Evolutionary conservation across 2,329 filamentous ascomycete species (phyloP).

Genomic region (Fulvia fulva): DNA sequence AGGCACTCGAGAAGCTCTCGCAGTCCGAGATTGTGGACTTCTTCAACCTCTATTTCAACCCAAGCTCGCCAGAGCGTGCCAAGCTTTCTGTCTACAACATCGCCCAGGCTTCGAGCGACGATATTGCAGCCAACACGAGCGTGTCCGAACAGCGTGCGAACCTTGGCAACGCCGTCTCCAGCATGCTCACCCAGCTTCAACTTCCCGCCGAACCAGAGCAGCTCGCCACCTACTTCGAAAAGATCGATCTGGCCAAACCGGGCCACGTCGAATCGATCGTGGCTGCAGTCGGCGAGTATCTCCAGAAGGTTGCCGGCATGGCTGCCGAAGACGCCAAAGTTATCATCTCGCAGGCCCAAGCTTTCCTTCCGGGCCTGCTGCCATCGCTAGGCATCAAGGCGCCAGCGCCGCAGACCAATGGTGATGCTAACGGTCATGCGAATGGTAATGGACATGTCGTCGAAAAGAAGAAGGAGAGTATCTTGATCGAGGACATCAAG

Average conservation of each 20-base stretch:
- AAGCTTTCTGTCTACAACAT: conserved; percentile 81
- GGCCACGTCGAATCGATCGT: conserved; percentile 37
- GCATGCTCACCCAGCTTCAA: conserved; percentile 47
- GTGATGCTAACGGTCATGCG: neutral
- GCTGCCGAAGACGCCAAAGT: conserved; percentile 47
- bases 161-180: conserved; percentile 41
- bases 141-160: conserved; percentile 42
- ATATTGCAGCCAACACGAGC: conserved; percentile 34
- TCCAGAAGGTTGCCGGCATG: conserved; percentile 42
- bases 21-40: conserved; percentile 79
- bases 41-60: conserved; percentile 71
- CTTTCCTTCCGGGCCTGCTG: conserved; percentile 45
- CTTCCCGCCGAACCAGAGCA: conserved; percentile 41
- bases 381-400: conserved; percentile 23
- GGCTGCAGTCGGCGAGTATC: conserved; percentile 39
- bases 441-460: conserved; percentile 37
- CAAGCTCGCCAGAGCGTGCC: conserved; percentile 67
- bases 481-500: conserved; percentile 71
- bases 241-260: conserved; percentile 41
- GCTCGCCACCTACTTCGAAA: conserved; percentile 43
- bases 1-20: conserved; percentile 66
- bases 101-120: conserved; percentile 57
- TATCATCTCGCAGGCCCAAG: conserved; percentile 48
- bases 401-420: neutral
- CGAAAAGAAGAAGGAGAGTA: conserved; percentile 46